Conservation (phyloP, 768 basidiomycete genomes). For the Rhizopogon salebrosus region DNA sequence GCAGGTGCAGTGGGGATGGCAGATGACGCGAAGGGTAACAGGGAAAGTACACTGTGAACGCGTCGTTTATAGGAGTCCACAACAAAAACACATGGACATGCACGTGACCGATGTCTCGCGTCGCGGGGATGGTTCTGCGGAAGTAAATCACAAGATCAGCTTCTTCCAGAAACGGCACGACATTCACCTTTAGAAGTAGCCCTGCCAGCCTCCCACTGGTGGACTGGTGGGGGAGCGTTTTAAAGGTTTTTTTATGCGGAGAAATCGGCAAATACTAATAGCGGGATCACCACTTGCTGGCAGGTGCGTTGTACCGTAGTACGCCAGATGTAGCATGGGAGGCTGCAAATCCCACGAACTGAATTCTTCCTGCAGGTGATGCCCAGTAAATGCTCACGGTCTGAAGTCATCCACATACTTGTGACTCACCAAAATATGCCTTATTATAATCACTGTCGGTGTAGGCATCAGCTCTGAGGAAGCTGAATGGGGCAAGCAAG, state of each 20-base stretch:
- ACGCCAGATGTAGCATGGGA: no score
- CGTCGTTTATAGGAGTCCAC: conserved; percentile 1
- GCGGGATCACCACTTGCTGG: neutral
- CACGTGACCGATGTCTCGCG: conserved; percentile 3
- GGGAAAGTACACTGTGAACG: neutral
- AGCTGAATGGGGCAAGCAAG: neutral
- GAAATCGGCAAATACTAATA: neutral
- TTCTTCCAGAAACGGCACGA: neutral
- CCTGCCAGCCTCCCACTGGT: neutral
- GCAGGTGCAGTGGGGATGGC: neutral
- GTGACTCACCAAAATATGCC: neutral
- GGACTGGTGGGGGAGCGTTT: neutral
- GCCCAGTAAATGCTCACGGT: neutral
- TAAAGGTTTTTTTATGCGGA: neutral
- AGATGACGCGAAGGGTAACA: neutral
- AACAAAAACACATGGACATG: conserved; percentile 1
- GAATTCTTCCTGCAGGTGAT: neutral
- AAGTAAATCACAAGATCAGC: conserved; percentile 4
- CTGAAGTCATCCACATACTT: neutral
- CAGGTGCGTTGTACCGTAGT: conserved; percentile 1
- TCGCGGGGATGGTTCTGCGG: neutral
- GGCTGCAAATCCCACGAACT: conserved; percentile 1
- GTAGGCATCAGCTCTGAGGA: neutral
- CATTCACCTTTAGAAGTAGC: neutral
- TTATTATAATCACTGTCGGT: neutral